These are phyloP conservation scores for Eucalyptus shirleyi DNA, from an alignment of 345 rosid species.

Conservation along the genomic window DNA sequence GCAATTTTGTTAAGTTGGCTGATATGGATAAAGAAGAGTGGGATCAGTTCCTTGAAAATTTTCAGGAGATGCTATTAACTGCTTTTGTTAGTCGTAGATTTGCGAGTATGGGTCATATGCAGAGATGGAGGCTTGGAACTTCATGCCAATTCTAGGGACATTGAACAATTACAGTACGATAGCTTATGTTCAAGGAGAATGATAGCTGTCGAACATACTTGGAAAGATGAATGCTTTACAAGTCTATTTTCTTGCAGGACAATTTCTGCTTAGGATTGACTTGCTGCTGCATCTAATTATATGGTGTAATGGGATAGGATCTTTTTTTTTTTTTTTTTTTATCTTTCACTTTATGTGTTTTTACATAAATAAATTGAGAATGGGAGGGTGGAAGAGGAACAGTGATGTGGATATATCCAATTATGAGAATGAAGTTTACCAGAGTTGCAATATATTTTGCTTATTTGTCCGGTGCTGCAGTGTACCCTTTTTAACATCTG, in stretches of 20 bases:
- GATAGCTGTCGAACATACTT: neutral
- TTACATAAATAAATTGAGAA: neutral
- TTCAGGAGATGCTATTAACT: conserved; percentile 26
- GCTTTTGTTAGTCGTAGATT: conserved; percentile 20
- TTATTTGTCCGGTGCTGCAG: neutral
- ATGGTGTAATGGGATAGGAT: neutral
- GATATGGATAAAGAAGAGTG: conserved; percentile 36
- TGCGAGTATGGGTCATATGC: conserved; percentile 18
- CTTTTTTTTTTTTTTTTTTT: neutral
- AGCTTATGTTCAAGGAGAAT: neutral
- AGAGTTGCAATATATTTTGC: neutral
- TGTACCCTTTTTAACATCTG: neutral
- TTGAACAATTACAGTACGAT: neutral
- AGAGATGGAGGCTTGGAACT: conserved; percentile 55
- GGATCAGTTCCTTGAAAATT: conserved; percentile 31
- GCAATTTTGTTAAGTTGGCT: conserved; percentile 16
- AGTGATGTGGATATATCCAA: neutral
- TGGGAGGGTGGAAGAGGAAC: neutral
- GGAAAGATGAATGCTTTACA: neutral
- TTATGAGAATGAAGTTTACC: neutral
- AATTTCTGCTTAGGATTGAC: neutral
- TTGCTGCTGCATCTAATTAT: neutral
- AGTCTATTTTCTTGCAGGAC: neutral
- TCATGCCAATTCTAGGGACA: conserved; percentile 37
- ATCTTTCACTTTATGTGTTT: neutral